Conservation (phyloP, 495 filamentous ascomycete genomes). For the Ascobolus immersus region DNA sequence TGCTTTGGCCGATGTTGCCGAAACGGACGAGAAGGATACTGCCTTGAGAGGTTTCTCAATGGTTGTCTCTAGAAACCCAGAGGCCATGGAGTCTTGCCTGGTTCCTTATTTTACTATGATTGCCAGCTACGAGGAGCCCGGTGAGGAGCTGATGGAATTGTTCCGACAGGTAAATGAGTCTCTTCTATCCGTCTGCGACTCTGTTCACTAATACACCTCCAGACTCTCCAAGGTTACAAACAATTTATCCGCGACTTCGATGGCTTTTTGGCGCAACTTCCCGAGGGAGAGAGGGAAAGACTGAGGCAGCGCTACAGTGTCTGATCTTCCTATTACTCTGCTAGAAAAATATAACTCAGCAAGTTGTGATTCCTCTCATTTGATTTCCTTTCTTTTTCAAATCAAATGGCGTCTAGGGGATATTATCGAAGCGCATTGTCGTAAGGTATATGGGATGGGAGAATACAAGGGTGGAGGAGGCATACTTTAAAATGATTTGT, state of each 20-base stretch:
- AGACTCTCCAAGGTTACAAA: conserved; percentile 66
- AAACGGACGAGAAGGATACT: conserved; percentile 82
- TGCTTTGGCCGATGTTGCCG: conserved; percentile 59
- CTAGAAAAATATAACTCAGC: too few relatives aligned
- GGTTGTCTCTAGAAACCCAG: conserved; percentile 63
- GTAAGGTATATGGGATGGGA: too few relatives aligned
- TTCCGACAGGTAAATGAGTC: conserved; percentile 27
- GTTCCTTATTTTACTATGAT: conserved; percentile 65
- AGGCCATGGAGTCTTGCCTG: conserved; percentile 70
- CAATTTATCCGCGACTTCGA: conserved; percentile 64
- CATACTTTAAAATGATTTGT: too few relatives aligned
- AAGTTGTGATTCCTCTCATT: too few relatives aligned
- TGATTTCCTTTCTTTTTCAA: too few relatives aligned
- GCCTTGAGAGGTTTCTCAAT: conserved; percentile 75
- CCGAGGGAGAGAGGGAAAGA: conserved; percentile 33
- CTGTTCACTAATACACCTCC: conserved; percentile 22
- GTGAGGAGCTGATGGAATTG: conserved; percentile 18
- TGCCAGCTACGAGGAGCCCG: conserved; percentile 39
- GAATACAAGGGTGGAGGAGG: too few relatives aligned
- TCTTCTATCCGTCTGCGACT: conserved; percentile 18
- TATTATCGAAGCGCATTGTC: too few relatives aligned
- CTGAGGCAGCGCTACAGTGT: conserved; percentile 22
- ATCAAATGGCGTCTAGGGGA: too few relatives aligned
- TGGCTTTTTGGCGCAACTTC: conserved; percentile 46
- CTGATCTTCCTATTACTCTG: too few relatives aligned